A percentile compares a stretch with the other conserved stretches of the same genome.
Conservation (phyloP, 306 rosid genomes). For the Crataegus laevigata region DNA sequence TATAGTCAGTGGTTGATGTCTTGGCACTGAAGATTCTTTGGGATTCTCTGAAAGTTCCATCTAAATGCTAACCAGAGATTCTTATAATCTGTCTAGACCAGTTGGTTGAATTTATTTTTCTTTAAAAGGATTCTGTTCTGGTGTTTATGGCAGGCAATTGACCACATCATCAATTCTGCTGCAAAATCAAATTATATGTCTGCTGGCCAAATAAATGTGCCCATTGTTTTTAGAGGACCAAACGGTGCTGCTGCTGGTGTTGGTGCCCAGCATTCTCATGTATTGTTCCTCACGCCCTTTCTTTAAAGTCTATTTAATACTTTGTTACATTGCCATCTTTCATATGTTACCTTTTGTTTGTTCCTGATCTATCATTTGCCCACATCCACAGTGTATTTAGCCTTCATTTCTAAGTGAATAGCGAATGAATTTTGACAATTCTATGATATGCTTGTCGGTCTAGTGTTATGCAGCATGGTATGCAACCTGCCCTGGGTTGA, state of each 20-base stretch:
- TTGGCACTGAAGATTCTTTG: background rate
- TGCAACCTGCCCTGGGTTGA: conserved; percentile 81
- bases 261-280: conserved; percentile 99
- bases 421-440: background rate
- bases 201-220: conserved; percentile 85
- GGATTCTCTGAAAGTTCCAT: background rate
- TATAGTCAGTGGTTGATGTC: background rate
- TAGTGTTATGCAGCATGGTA: conserved; percentile 98
- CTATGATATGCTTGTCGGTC: conserved; percentile 6
- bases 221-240: conserved; percentile 98
- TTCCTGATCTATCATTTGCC: background rate
- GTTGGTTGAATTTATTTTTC: background rate
- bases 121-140: background rate
- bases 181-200: conserved; percentile 98
- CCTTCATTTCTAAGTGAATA: background rate
- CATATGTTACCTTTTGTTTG: background rate
- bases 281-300: conserved; percentile 31
- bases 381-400: background rate
- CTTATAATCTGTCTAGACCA: background rate
- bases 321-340: background rate
- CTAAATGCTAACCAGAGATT: background rate
- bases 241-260: conserved; percentile 99
- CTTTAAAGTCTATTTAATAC: background rate
- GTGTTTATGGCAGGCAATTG: conserved; percentile 68
- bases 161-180: conserved; percentile 97